Conservation (phyloP, 2,329 filamentous ascomycete genomes). For the Aurifilum marmelostoma region DNA sequence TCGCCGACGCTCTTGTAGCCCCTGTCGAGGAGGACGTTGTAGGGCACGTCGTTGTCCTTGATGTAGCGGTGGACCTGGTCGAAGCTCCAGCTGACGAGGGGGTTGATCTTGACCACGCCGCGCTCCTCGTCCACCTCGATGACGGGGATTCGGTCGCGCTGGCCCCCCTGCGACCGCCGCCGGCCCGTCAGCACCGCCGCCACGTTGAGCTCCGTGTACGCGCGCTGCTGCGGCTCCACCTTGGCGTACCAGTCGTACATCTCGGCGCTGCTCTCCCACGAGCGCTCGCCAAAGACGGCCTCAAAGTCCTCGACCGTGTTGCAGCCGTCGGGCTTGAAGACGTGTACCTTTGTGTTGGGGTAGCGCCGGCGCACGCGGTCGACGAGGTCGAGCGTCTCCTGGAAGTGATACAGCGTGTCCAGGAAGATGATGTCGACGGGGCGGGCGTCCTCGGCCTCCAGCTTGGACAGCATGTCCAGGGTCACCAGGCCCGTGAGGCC, state of each 20-base stretch:
- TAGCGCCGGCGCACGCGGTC: slow-evolving; percentile 77
- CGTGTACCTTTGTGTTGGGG: slow-evolving; percentile 77
- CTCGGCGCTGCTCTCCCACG: slow-evolving; percentile 84
- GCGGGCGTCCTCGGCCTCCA: slow-evolving; percentile 63
- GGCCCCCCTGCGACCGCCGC: slow-evolving; percentile 87
- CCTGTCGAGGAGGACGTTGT: slow-evolving; percentile 85
- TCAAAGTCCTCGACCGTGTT: slow-evolving; percentile 78
- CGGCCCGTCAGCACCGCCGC: slow-evolving; percentile 91
- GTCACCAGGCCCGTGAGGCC: slow-evolving; percentile 80
- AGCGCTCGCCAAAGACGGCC: slow-evolving; percentile 74
- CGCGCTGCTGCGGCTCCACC: slow-evolving; percentile 92
- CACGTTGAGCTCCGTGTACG: slow-evolving; percentile 85
- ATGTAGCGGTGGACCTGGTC: slow-evolving; percentile 87
- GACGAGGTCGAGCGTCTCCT: slow-evolving; percentile 74
- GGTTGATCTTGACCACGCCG: slow-evolving; percentile 96
- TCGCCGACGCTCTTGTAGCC: slow-evolving; percentile 99
- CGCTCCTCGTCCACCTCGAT: slow-evolving; percentile 88
- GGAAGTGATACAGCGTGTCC: slow-evolving; percentile 82
- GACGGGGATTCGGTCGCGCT: slow-evolving; percentile 86
- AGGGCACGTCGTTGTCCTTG: slow-evolving; percentile 83
- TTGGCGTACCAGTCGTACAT: slow-evolving; percentile 97
- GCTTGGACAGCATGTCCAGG: slow-evolving; percentile 82
- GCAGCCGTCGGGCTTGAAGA: slow-evolving; percentile 83
- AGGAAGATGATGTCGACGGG: slow-evolving; percentile 75
- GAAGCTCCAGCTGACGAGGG: slow-evolving; percentile 92